Evolutionary conservation across 1,139 yeast genomes (phyloP).

Genomic region (Saccharomyces uvarum): DNA sequence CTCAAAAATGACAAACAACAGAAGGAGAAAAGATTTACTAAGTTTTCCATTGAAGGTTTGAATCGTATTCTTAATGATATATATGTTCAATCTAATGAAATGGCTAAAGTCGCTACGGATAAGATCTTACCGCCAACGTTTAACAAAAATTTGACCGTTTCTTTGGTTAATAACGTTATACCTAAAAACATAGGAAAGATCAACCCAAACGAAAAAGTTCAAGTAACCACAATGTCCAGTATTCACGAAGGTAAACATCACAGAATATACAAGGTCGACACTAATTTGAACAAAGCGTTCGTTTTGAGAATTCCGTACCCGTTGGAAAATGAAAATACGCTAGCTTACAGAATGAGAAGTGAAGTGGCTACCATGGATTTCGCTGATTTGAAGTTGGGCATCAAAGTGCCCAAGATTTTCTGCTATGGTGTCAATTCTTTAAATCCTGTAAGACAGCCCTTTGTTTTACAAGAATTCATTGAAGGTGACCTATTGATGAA

Average conservation of each 20-base stretch:
- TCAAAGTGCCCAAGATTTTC: conserved; percentile 65
- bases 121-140: conserved; percentile 33
- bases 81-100: conserved; percentile 31
- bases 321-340: conserved; percentile 54
- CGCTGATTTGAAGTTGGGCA: conserved; percentile 39
- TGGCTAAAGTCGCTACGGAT: conserved; percentile 21
- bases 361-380: conserved; percentile 94
- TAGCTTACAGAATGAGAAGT: conserved; percentile 63
- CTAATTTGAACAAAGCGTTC: conserved; percentile 51
- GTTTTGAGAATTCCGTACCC: conserved; percentile 82
- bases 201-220: conserved; percentile 38
- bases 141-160: conserved; percentile 38
- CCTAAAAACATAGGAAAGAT: conserved; percentile 38
- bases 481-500: conserved; percentile 80
- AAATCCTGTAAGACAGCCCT: conserved; percentile 65
- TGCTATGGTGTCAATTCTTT: conserved; percentile 59
- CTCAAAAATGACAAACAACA: conserved; percentile 66
- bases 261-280: conserved; percentile 65
- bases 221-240: conserved; percentile 66
- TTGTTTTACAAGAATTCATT: conserved; percentile 68
- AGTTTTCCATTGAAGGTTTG: conserved; percentile 74
- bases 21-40: conserved; percentile 69
- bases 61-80: conserved; percentile 41
- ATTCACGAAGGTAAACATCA: conserved; percentile 93
- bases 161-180: conserved; percentile 43